Conservation (phyloP, 371 early-diverging fungal genomes). For the Furculomyces boomerangus region DNA sequence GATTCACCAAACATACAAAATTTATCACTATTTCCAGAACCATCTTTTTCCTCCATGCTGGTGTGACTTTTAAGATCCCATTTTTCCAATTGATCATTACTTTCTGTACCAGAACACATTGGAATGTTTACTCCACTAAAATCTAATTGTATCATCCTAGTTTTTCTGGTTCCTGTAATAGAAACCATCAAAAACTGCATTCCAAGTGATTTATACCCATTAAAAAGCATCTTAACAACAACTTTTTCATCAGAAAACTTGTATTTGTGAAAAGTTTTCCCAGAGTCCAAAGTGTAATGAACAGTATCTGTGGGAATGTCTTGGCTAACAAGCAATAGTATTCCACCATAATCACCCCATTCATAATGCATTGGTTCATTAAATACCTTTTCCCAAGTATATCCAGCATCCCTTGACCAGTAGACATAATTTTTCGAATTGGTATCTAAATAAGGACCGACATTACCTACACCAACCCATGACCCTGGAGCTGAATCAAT, state of each 20-base stretch:
- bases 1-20: neutral
- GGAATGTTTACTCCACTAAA: neutral
- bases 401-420: constrained; percentile 67
- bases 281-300: constrained; percentile 41
- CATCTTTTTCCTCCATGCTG: neutral
- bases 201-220: constrained; percentile 14
- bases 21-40: neutral
- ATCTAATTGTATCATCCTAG: neutral
- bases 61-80: neutral
- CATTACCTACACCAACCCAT: constrained; percentile 79
- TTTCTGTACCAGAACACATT: neutral
- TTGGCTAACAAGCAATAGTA: constrained; percentile 48
- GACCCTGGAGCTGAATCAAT: constrained; percentile 59
- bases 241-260: constrained; percentile 8
- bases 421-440: constrained; percentile 52
- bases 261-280: constrained; percentile 39
- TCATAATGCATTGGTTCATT: constrained; percentile 40
- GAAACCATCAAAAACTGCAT: constrained; percentile 13
- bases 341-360: constrained; percentile 66
- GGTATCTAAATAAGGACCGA: constrained; percentile 39
- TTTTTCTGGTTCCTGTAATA: neutral
- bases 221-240: constrained; percentile 12
- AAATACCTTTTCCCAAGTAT: constrained; percentile 44
- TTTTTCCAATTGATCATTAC: neutral
- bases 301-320: constrained; percentile 50